Percentiles rank a stretch among this genome's conserved stretches.
Evolutionary conservation across 2,329 filamentous ascomycete genomes (phyloP).

Genomic region (Xylaria sp.): DNA sequence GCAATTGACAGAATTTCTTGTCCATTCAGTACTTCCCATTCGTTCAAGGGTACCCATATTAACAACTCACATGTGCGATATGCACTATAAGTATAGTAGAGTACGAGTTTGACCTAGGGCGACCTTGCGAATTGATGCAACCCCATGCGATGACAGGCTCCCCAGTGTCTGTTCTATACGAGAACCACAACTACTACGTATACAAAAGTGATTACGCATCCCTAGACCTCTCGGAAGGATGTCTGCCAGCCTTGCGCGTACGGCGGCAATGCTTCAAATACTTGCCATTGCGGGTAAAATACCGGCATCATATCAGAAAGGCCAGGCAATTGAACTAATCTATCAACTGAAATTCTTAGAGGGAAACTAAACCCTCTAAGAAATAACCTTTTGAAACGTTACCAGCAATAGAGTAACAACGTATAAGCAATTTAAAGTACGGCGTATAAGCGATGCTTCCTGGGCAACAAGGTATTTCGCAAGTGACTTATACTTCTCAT

Average conservation of each 20-base stretch:
- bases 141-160: neutral
- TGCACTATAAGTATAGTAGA: neutral
- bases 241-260: neutral
- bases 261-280: neutral
- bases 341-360: neutral
- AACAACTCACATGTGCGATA: neutral
- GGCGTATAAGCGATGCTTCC: no score
- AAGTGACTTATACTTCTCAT: neutral
- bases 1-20: neutral
- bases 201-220: neutral
- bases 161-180: neutral
- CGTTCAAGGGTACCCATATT: no score
- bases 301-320: neutral
- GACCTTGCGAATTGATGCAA: neutral
- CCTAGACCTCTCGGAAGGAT: neutral
- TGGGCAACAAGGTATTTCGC: neutral
- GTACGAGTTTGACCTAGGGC: neutral
- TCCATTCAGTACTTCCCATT: no score
- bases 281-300: neutral
- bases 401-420: no score
- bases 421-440: no score
- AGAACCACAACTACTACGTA: neutral
- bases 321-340: neutral
- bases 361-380: no score
- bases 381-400: no score